Evolutionary conservation across 257 asterid genomes (phyloP).

Genomic region (Orobanche coerulescens): DNA sequence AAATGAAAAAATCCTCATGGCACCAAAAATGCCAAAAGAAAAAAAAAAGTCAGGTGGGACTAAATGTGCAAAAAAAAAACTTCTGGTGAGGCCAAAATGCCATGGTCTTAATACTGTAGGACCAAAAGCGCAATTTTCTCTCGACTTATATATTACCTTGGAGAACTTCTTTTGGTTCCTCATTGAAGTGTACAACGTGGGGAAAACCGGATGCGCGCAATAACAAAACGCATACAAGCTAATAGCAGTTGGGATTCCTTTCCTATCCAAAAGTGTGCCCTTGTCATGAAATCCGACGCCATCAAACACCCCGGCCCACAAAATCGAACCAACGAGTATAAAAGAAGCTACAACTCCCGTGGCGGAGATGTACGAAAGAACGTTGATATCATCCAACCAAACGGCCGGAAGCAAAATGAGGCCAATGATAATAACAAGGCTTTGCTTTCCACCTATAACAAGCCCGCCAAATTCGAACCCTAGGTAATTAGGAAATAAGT

Average conservation of each 20-base stretch:
- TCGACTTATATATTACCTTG: slow-evolving; percentile 52
- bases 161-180: slow-evolving; percentile 59
- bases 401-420: slow-evolving; percentile 61
- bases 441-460: slow-evolving; percentile 39
- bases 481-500: slow-evolving; percentile 41
- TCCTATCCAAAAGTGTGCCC: slow-evolving; percentile 34
- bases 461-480: slow-evolving; percentile 30
- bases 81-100: too few relatives aligned
- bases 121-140: too few relatives aligned
- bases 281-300: slow-evolving; percentile 52
- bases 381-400: slow-evolving; percentile 59
- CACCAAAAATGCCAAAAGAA: too few relatives aligned
- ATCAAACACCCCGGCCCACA: slow-evolving; percentile 57
- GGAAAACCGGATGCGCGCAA: slow-evolving; percentile 96
- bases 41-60: too few relatives aligned
- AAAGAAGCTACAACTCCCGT: slow-evolving; percentile 73
- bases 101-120: too few relatives aligned
- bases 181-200: slow-evolving; percentile 84
- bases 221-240: slow-evolving; percentile 84
- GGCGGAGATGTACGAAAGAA: slow-evolving; percentile 77
- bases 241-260: slow-evolving; percentile 64
- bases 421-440: slow-evolving; percentile 49
- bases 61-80: too few relatives aligned
- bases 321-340: slow-evolving; percentile 46
- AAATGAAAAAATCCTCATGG: too few relatives aligned